Evolutionary conservation across 441 rosid species (phyloP).

Genomic region (Arabidopsis hybrid): DNA sequence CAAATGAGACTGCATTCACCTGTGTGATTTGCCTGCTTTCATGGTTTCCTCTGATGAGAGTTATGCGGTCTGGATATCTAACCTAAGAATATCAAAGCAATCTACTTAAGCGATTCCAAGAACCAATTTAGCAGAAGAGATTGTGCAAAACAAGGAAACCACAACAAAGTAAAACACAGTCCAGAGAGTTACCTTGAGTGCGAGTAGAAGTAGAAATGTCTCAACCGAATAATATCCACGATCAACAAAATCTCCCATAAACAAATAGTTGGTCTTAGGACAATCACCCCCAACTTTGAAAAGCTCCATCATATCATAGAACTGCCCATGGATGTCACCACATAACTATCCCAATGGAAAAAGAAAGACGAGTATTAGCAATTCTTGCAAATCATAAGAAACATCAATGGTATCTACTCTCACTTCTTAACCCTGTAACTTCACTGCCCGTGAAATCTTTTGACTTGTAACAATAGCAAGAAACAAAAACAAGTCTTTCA

Average conservation of each 20-base stretch:
- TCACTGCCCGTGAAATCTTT: not conserved
- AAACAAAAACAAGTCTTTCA: not conserved
- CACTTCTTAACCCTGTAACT: slow-evolving; percentile 10
- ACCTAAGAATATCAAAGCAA: slow-evolving; percentile 58
- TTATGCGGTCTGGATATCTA: slow-evolving; percentile 92
- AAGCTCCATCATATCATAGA: slow-evolving; percentile 96
- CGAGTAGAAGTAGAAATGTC: slow-evolving; percentile 89
- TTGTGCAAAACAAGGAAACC: not conserved
- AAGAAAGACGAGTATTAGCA: slow-evolving; percentile 13
- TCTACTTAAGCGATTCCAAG: slow-evolving; percentile 20
- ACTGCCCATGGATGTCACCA: slow-evolving; percentile 96
- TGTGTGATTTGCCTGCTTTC: slow-evolving; percentile 97
- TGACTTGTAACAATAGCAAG: not conserved
- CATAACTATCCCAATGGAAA: slow-evolving; percentile 60
- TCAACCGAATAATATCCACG: slow-evolving; percentile 93
- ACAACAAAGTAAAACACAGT: slow-evolving; percentile 6
- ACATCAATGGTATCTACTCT: not conserved
- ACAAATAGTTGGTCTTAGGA: slow-evolving; percentile 89
- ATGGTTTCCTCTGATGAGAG: slow-evolving; percentile 93
- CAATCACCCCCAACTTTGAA: slow-evolving; percentile 94
- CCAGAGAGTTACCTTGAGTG: slow-evolving; percentile 72
- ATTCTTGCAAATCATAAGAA: not conserved
- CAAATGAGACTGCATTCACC: slow-evolving; percentile 52
- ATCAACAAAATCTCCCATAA: slow-evolving; percentile 97
- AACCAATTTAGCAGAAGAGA: slow-evolving; percentile 1